These are phyloP conservation scores for Entophlyctis luteolus DNA, from an alignment of 192 early-diverging fungal species.

Conservation along the genomic window DNA sequence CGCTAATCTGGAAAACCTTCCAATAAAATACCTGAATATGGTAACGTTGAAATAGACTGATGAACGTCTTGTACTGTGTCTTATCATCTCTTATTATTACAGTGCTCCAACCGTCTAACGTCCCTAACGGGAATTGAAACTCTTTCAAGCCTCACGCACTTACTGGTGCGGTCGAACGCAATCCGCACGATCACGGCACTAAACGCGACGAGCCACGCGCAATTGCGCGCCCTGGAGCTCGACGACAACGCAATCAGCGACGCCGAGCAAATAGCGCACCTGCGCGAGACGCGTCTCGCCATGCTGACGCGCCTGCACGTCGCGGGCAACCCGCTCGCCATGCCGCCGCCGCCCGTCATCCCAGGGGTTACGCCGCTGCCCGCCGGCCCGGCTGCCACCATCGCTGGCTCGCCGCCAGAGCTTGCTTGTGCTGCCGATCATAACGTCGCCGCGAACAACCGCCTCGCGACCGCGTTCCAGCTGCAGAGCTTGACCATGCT, in stretches of 20 bases:
- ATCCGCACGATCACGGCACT: conserved; percentile 30
- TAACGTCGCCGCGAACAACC: conserved; percentile 13
- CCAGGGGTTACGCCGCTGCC: conserved; percentile 9
- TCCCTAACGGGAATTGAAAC: conserved; percentile 41
- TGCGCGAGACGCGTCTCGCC: conserved; percentile 24
- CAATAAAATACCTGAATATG: conserved; percentile 47
- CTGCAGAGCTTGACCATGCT: conserved; percentile 41
- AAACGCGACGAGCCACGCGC: conserved; percentile 22
- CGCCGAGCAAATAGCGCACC: conserved; percentile 19
- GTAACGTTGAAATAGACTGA: too few species aligned
- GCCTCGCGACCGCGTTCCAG: conserved; percentile 37
- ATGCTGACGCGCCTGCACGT: conserved; percentile 37
- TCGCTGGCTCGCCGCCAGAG: neutral
- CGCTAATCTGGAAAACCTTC: conserved; percentile 39
- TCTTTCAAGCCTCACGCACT: conserved; percentile 38
- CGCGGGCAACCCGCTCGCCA: conserved; percentile 32
- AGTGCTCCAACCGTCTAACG: conserved; percentile 39
- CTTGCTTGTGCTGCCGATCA: neutral
- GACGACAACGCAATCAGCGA: conserved; percentile 34
- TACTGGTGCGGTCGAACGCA: conserved; percentile 39
- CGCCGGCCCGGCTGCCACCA: neutral
- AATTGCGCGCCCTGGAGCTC: conserved; percentile 33
- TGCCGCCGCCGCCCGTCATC: conserved; percentile 11
- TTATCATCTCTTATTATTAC: neutral
- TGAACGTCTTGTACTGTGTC: neutral